Conservation (phyloP, 164 flowering plant genomes). For the Umbilicus rupestris region DNA sequence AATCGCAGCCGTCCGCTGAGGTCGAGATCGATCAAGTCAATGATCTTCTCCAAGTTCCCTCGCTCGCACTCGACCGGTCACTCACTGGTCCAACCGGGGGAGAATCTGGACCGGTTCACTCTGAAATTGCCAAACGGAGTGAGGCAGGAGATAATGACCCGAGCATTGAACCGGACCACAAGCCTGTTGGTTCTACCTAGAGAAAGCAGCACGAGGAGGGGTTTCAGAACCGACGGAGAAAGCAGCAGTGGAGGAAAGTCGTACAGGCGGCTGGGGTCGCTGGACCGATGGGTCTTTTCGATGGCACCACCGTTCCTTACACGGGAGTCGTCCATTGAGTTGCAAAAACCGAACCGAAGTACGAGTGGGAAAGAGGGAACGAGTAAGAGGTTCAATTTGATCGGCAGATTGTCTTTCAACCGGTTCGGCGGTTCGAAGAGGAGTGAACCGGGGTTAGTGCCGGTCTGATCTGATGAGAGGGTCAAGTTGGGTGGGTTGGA, state of each 20-base stretch:
- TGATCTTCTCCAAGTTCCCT: constrained; percentile 21
- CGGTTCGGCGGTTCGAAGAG: constrained; percentile 7
- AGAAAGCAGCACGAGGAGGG: constrained; percentile 25
- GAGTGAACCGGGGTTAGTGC: neutral
- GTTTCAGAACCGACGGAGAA: constrained; percentile 21
- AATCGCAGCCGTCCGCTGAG: constrained; percentile 9
- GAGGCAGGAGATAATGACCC: constrained; percentile 27
- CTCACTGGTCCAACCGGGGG: constrained; percentile 32
- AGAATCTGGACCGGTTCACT: constrained; percentile 45
- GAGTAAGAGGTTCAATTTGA: neutral
- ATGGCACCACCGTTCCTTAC: constrained; percentile 41
- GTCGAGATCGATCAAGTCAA: constrained; percentile 20
- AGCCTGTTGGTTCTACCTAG: constrained; percentile 24
- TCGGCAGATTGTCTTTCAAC: constrained; percentile 1
- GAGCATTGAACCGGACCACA: constrained; percentile 31
- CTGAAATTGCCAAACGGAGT: constrained; percentile 37
- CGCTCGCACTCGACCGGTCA: constrained; percentile 41
- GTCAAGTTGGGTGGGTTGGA: too few species aligned
- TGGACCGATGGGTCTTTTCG: constrained; percentile 42
- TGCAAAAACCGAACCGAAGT: neutral
- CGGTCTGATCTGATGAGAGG: too few species aligned
- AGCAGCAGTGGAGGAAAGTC: constrained; percentile 23
- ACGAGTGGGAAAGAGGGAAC: neutral
- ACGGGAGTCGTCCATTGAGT: constrained; percentile 25
- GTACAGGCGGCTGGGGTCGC: constrained; percentile 16